Evolutionary conservation across 1,284 basidiomycete species (phyloP).

Genomic region (Pyrrhoderma lamaoense): DNA sequence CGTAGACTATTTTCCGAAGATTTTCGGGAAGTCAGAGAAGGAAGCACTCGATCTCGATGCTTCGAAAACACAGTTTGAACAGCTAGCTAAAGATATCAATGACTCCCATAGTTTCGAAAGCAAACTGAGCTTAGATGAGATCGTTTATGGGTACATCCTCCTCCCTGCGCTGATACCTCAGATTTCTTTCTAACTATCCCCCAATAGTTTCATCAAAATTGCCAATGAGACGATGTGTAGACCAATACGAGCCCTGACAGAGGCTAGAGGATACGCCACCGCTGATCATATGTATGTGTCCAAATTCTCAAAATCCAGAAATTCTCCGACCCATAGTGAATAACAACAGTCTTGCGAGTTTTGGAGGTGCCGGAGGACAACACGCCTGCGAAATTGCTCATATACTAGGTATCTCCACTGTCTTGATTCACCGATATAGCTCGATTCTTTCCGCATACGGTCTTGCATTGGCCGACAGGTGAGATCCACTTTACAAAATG

Average conservation of each 20-base stretch:
- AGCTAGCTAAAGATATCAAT: slow-evolving; percentile 64
- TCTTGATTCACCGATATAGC: slow-evolving; percentile 81
- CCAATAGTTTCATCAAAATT: slow-evolving; percentile 77
- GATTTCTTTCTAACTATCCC: not conserved
- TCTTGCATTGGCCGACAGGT: slow-evolving; percentile 83
- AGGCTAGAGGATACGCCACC: slow-evolving; percentile 82
- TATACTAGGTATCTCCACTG: slow-evolving; percentile 74
- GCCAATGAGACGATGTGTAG: slow-evolving; percentile 92
- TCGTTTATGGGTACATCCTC: slow-evolving; percentile 69
- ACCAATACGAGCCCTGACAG: slow-evolving; percentile 88
- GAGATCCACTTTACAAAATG: slow-evolving; percentile 23
- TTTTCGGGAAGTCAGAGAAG: slow-evolving; percentile 82
- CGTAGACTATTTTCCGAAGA: slow-evolving; percentile 78
- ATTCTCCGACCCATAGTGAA: not conserved
- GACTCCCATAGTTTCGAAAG: slow-evolving; percentile 45
- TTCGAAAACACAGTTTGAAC: slow-evolving; percentile 56
- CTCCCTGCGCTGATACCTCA: not conserved
- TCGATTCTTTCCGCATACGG: slow-evolving; percentile 89
- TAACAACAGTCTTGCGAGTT: slow-evolving; percentile 62
- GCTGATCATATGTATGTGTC: slow-evolving; percentile 69
- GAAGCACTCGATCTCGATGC: slow-evolving; percentile 73
- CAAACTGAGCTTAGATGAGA: slow-evolving; percentile 70
- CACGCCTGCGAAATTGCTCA: slow-evolving; percentile 86
- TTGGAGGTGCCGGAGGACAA: slow-evolving; percentile 89
- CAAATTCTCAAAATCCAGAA: no score